Base-by-base conservation (phyloP, 345 rosid genomes). In the Brassica carinata region DNA sequence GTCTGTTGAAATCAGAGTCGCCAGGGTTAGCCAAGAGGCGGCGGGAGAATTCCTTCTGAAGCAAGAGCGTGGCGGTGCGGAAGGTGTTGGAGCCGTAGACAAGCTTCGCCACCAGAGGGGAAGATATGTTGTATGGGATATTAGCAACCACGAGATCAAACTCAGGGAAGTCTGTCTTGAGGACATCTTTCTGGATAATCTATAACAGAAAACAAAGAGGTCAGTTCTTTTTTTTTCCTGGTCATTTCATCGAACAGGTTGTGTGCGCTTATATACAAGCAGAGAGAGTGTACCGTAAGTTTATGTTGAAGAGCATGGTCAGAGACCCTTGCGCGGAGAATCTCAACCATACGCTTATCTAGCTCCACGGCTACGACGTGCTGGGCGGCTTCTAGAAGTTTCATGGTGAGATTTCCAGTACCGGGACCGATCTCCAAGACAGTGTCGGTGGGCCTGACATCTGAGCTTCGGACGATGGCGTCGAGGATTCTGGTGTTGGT, bases 341-440 rank as follows among this genome's bases (percentile, higher is more conserved):
- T 55, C 59, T 87, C 93, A 6, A 90, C 96, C 99, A 96, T 96
- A 64, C 97, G 88, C 18, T 75, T 69, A 71, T 96, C 98, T 6
- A 93, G 30, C 84, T 96, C 97, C 10, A 96, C 72, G 4, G 98
- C 94, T 45, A 86, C 83, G 59, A 96, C 98, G 75, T 74, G 86
- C 1, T 78, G 73, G 63, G 92, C 85, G 29, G 82, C 89, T 69
- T 90, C 78, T 10, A 89, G 89, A 34, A 96, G 98, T 85, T 86
- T 92, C 71, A 92, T 85, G 7, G 98, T 96, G 81, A 93, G 98
- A 67, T 93, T 96, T 34, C 97, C 98, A 2, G 98, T 93, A 2
- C 97, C 98, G 7, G 97, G 98, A 65, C 96, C 98, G 18, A 96
- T 90, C 86, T 96, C 96, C 5, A 96, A 77, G 40, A 93, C 94